Conservation (phyloP, 805 yeast species). For the Cephaloascus fragrans region DNA sequence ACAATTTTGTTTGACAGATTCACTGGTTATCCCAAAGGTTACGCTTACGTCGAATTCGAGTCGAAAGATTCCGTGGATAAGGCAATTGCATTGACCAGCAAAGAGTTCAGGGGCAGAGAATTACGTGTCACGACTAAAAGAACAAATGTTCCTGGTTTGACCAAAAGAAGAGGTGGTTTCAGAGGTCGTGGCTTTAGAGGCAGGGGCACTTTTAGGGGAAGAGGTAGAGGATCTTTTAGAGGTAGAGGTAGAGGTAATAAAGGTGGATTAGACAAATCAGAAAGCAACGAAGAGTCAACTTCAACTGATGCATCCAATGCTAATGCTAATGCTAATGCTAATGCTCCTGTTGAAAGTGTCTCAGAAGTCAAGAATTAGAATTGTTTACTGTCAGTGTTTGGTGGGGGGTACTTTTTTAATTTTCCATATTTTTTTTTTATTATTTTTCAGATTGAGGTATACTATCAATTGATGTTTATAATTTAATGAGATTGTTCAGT, state of each 20-base stretch:
- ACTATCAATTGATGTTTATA: no score
- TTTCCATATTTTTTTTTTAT: no score
- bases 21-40: slow-evolving; percentile 44
- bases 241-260: slow-evolving; percentile 8
- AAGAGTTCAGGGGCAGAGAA: slow-evolving; percentile 33
- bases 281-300: neutral
- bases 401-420: no score
- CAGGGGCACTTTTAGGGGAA: slow-evolving; percentile 27
- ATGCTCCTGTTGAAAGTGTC: neutral
- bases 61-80: slow-evolving; percentile 25
- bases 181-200: slow-evolving; percentile 14
- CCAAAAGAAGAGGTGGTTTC: slow-evolving; percentile 12
- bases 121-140: slow-evolving; percentile 40
- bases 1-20: slow-evolving; percentile 38
- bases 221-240: slow-evolving; percentile 9
- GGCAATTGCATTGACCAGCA: slow-evolving; percentile 37
- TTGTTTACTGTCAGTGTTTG: no score
- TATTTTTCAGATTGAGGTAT: no score
- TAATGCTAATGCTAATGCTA: no score
- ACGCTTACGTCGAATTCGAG: slow-evolving; percentile 55
- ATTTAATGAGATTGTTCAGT: no score
- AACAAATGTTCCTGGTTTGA: slow-evolving; percentile 43
- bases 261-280: slow-evolving; percentile 2
- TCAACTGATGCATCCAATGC: no score
- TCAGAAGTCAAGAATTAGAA: no score